Conservation (phyloP, 169 alveolate species). For the Plasmodium gallinaceum region DNA sequence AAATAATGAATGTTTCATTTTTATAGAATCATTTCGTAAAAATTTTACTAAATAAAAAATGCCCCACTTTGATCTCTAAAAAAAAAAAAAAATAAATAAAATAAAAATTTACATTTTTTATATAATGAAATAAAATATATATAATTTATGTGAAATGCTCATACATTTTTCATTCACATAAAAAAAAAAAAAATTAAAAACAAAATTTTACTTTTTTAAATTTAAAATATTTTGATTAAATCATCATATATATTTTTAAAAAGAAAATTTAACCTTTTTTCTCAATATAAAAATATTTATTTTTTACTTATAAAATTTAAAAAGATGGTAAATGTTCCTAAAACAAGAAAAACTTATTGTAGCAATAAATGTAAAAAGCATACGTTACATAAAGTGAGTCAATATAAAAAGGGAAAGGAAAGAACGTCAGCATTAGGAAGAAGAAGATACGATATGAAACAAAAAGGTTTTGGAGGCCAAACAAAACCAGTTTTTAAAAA, state of each 20-base stretch:
- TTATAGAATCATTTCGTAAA: background rate
- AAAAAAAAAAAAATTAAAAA: background rate
- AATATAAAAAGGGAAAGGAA: conserved; percentile 99
- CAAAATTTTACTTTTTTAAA: too few species aligned
- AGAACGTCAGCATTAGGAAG: conserved; percentile 97
- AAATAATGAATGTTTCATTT: too few species aligned
- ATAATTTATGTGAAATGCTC: background rate
- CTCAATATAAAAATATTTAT: background rate
- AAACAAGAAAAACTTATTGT: conserved; percentile 94
- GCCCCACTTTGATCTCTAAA: conserved; percentile 28
- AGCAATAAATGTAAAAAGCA: conserved; percentile 94
- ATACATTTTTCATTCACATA: conserved; percentile 3
- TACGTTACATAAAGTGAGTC: conserved; percentile 96
- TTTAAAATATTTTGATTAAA: background rate
- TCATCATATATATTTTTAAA: background rate
- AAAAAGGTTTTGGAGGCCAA: conserved; percentile 99
- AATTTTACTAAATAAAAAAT: background rate
- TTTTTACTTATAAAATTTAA: background rate
- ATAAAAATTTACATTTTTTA: background rate
- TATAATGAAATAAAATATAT: background rate
- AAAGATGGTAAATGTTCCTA: conserved; percentile 94
- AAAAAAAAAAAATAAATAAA: background rate
- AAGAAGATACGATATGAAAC: conserved; percentile 99
- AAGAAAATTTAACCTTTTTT: conserved; percentile 5
- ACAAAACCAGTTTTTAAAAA: conserved; percentile 98